Base-by-base conservation (phyloP, 2,329 filamentous ascomycete species). In the Colletotrichum brevisporum region DNA sequence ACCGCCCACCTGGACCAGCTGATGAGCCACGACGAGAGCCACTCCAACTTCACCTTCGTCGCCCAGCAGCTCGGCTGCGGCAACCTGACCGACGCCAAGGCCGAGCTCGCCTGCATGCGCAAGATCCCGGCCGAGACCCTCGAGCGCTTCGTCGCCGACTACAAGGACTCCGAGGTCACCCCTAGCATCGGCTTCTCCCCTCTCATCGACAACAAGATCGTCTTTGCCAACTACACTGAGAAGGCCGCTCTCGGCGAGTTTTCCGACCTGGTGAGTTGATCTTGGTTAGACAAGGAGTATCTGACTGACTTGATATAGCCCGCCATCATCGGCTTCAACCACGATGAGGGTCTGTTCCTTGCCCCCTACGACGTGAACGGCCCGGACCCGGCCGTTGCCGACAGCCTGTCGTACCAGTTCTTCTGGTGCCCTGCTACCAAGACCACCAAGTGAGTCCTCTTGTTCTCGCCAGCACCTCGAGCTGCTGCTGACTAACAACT, bases 21-120 rank as follows among this genome's bases (percentile, higher is more conserved):
- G 24, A 79, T 79, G 52, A 65, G 63, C n/a, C 62, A 73, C 73
- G 83, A 82, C 60, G 72, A 75, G 1, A 69, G 48, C 2, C 78
- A 82, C 60, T 71, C 75, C 1, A 82, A 83, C 56, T 79, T 82
- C 31, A 80, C 76, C 12, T 78, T 78, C 26, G 83, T 83, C 63
- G 81, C 83, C 6, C 75, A 76, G 53, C 75, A 79, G 6, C 75
- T 83, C 0, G 76, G 78, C 0, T 77, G 78, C 31, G 76, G 82
- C 4, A 78, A 77, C 12, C 80, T 80, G 50, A 75, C 74, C 1
- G 72, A 77, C 1, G 56, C 73, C 4, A 68, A 74, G 6, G 79
- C 67, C 10, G 67, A 82, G 50, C 69, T 84, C 8, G 73, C 74
- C 41, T 83, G 82, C 56, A 80, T 84, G 77, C 78, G 77, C 36